Conservation (phyloP, 257 asterid genomes). For the Solanum peruvianum region DNA sequence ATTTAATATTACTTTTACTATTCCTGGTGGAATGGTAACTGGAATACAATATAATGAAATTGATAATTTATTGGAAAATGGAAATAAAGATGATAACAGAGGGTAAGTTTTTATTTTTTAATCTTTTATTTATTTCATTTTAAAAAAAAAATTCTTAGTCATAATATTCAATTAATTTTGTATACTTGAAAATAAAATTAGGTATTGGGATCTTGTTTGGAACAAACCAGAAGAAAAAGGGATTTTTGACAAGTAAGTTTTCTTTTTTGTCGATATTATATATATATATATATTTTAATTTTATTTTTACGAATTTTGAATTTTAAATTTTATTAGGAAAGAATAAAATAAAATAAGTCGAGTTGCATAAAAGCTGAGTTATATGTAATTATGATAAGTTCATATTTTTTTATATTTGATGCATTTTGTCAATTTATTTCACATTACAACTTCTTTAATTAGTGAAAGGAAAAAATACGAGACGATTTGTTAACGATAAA, state of each 20-base stretch:
- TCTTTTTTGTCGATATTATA: background rate
- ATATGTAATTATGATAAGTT: background rate
- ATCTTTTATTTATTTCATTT: background rate
- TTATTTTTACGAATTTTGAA: background rate
- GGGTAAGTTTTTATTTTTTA: slow-evolving; percentile 28
- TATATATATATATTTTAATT: too few species aligned
- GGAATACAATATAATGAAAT: slow-evolving; percentile 51
- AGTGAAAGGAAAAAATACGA: background rate
- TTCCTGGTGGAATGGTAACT: slow-evolving; percentile 51
- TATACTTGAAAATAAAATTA: slow-evolving; percentile 1
- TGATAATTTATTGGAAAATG: slow-evolving; percentile 41
- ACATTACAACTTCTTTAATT: background rate
- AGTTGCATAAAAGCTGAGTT: rapidly evolving
- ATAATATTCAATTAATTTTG: background rate
- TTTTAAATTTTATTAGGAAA: background rate
- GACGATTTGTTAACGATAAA: background rate
- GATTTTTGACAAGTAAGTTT: slow-evolving; percentile 38
- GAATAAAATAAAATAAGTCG: background rate
- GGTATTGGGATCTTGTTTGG: slow-evolving; percentile 92
- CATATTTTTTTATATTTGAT: background rate
- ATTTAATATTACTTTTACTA: slow-evolving; percentile 36
- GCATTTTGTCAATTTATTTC: background rate
- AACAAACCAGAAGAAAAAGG: slow-evolving; percentile 11
- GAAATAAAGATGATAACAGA: slow-evolving; percentile 25
- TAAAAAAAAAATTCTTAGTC: too few species aligned